Base-by-base conservation (phyloP, 2,329 filamentous ascomycete genomes). In the Cryphonectria japonica region DNA sequence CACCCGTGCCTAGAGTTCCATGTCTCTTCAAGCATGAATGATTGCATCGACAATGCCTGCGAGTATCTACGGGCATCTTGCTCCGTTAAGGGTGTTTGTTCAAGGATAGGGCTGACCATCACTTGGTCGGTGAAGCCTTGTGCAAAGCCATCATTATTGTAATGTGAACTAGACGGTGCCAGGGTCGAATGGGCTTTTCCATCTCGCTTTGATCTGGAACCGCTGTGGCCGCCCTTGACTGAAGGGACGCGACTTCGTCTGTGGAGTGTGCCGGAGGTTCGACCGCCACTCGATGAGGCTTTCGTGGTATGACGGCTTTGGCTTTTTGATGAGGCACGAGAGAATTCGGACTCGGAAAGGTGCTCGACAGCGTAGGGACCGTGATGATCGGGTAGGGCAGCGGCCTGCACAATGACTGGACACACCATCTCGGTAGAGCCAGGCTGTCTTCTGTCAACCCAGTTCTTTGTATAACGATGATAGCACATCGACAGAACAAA, bases 401-500 rank as follows among this genome's bases (percentile, higher is more conserved):
- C 61, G 13, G 61, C 61, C 26, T 64, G 61, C n/a, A 64, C 61
- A 64, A 64, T 46, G 34, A 64, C 61, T 43, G 61, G 61, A 46
- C 61, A 64, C n/a, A 64, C 61, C 61, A 29, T 32, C 61, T 64
- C 61, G 61, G 61, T 64, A 29, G 61, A 64, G 22, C 39, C 61
- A 64, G 61, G 61, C 61, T 64, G 22, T 64, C 19, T 11, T 64
- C 9, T 32, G n/a, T 43, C 60, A 62, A 34, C 32, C 37, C 9
- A n/a, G 34, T 62, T 62, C 7, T 2, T 62, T 39, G 16, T 62
- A 32, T 4, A 26, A 22, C 14, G 41, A 46, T n/a, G 41, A 22
- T 14, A 34, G 41, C n/a, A 22, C 8, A 22, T 46, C 19, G n/a
- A 64, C 8, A 26, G 37, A 39, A 39, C 8, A 37, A 16, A 62